Evolutionary conservation across 2,329 filamentous ascomycete genomes (phyloP), one percentile per base, ranked within the genome.

Genomic region (Sporothrix curviconia): DNA sequence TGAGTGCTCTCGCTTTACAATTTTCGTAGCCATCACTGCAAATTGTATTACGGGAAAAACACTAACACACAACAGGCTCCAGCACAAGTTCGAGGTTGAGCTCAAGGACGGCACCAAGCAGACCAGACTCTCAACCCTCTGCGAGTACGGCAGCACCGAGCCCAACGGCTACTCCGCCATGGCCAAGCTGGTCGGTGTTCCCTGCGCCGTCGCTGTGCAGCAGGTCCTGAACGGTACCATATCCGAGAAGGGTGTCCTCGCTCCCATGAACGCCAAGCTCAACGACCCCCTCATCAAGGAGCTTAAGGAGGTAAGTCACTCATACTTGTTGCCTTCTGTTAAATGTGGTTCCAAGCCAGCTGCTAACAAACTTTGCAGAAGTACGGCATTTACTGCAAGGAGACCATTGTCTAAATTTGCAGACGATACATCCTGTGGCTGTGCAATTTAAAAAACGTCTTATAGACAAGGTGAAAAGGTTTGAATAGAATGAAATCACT

Each of bases 11-110:
- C n/a, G n/a, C 9, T 25, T n/a, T 14, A 17, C 22, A 14, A 24
- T 3, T 14, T 2, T 25, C 19, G 25, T 43, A 5, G 9, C 40
- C 19, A 25, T 24, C 40, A 5, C 17, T n/a, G 2, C 15, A 34
- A n/a, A 37, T n/a, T 7, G 36, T 15, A 4, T 3, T 7, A n/a
- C n/a, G n/a, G n/a, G n/a, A n/a, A 15, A 19, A 7, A 7, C 12
- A 12, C 52, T 55, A 30, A 55, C 32, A 47, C 14, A 4, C 19
- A 7, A 8, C 62, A 80, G 80, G 75, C 80, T 90, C 32, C 87
- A 90, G 76, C 87, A 90, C 77, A 86, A 84, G 76, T 95, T 95
- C 71, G 85, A 85, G 70, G 89, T 95, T 64, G 88, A 94, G 78
- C 78, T 87, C 74, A 85, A 86, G 73, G 87, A 94, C 69, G 90